Evolutionary conservation across 148 eudicot genomes (phyloP), one percentile per base, ranked within the genome.

Genomic region (Amaranthus palmeri): DNA sequence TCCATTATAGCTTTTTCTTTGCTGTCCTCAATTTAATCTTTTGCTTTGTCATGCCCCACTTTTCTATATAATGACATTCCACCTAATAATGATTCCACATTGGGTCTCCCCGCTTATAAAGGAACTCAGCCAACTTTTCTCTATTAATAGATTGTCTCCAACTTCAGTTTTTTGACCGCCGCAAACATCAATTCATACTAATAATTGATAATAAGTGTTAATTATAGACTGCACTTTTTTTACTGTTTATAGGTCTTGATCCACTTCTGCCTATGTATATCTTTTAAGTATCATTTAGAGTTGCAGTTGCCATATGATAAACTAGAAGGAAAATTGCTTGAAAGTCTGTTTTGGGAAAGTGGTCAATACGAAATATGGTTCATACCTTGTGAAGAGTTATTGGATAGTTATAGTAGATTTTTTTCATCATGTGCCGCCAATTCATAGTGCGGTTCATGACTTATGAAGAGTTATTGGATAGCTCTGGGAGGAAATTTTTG

Each of bases 341-440:
- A 57, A 64, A 25, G 53, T 25, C 36, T 25, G 36, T 25, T 25
- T 25, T 25, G 36, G 36, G 36, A 25, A 25, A 25, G 36, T 25
- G 36, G 36, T n/a, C n/a, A n/a, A n/a, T n/a, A n/a, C n/a, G n/a
- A n/a, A n/a, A n/a, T n/a, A n/a, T n/a, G n/a, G n/a, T n/a, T n/a
- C n/a, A n/a, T n/a, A n/a, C n/a, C n/a, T n/a, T n/a, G n/a, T n/a
- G 53, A 5, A 11, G 56, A 8, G 65, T 8, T 46, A 7, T 25
- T 55, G 45, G 46, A 4, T 36, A 14, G 11, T 12, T 53, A 63
- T 43, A 52, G 25, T 12, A 7, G 36, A 10, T 10, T 67, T 51
- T 17, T 67, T 68, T 67, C 14, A 12, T 48, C 17, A 62, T 62
- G 13, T n/a, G n/a, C n/a, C n/a, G n/a, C n/a, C n/a, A n/a, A n/a